phyloP scores from a whole-genome alignment of 164 flowering plant genomes.

The Amborella trichopoda region DNA sequence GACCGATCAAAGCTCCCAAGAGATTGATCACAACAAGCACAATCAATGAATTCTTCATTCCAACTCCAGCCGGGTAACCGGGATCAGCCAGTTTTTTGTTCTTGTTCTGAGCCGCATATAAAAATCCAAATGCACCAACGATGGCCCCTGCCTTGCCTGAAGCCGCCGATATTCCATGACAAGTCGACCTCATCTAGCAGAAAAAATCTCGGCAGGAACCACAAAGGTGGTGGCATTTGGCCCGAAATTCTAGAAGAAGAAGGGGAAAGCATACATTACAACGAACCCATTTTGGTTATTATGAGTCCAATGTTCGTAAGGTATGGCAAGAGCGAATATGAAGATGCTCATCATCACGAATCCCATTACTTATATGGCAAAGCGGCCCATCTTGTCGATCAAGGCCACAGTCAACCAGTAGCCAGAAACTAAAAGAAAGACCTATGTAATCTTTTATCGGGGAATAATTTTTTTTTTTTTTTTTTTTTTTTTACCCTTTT shows the following conservation, averaged over 20 bases:
- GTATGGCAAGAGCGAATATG: conserved; percentile 8
- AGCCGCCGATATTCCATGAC: conserved; percentile 13
- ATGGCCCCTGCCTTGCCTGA: conserved; percentile 8
- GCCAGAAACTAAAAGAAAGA: no score
- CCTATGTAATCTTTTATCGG: no score
- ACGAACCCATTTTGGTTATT: conserved; percentile 8
- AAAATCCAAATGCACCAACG: conserved; percentile 6
- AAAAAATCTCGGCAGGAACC: conserved; percentile 7
- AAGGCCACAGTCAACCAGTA: conserved; percentile 13
- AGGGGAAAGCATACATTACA: conserved; percentile 6
- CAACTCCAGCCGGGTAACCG: conserved; percentile 7
- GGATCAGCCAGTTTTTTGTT: conserved; percentile 1
- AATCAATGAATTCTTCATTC: conserved; percentile 5
- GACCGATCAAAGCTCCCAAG: conserved; percentile 1
- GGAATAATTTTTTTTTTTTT: no score
- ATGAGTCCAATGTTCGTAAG: conserved; percentile 9
- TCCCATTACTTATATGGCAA: conserved; percentile 7
- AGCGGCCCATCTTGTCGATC: conserved; percentile 8
- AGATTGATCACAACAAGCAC: conserved; percentile 2
- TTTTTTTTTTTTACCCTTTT: no score
- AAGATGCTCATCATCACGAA: conserved; percentile 11
- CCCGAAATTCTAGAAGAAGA: conserved; percentile 11
- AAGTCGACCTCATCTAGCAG: conserved; percentile 11
- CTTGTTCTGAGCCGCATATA: conserved; percentile 8
- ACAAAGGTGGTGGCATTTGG: conserved; percentile 9